Base-by-base conservation (phyloP, 768 basidiomycete genomes). In the Lentinula aciculospora region DNA sequence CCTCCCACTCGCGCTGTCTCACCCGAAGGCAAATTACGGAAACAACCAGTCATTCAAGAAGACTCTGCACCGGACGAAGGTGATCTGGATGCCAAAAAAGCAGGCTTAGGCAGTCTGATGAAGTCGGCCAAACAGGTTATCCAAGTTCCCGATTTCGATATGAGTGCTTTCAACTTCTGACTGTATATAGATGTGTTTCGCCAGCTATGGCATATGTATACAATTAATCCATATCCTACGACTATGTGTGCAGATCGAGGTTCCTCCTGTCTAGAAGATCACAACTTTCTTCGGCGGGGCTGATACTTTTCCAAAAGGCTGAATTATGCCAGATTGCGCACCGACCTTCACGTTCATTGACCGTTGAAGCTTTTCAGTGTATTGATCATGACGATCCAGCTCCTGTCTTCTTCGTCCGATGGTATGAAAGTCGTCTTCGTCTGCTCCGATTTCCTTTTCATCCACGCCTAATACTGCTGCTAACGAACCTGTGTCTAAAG, bases 371-470 rank as follows among this genome's bases (percentile, higher is more conserved):
- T 72, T 78, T 27, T 75, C 76, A 51, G 76, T 74, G 44, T 65
- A 68, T 63, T 79, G 82, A 64, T 87, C 84, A 27, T 84, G 81
- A 28, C 71, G 76, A 28, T 88, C 83, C 0, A 91, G 74, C 58
- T 86, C 83, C 9, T 68, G 72, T 45, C 76, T 81, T 54, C 74
- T 79, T 44, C 92, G 81, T 67, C 86, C 87, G 68, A 94, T 79
- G 0, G 76, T 76, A 69, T 94, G 94, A 72, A 95, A 97, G 68
- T 97, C 95, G 66, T 98, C 95, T 69, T 98, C 95, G 67, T 98
- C 95, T 8, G 95, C 88, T 23, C 93, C 92, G 0, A 80, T 84
- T 29, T 67, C 67, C 7, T 25, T 36, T 0, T 67, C 69, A 17
- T 81, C 80, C 6, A 79, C 70, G 17, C 84, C 78, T 0, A 81